phyloP scores from a whole-genome alignment of 805 yeast species.

The Suhomyces sp. region DNA sequence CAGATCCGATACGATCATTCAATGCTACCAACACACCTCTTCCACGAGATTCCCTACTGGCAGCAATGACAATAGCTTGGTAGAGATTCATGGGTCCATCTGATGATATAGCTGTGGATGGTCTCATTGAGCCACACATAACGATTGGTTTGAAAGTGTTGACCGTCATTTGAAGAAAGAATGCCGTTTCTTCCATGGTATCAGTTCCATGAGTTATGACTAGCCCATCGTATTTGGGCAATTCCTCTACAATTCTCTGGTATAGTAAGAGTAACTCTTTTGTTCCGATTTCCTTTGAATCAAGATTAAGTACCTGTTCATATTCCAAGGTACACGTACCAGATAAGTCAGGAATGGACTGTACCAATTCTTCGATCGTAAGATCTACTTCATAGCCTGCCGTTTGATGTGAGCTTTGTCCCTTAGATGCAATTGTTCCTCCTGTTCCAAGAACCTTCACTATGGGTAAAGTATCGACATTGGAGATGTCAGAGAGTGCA shows the following conservation, averaged over 20 bases:
- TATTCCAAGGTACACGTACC: slow-evolving; percentile 55
- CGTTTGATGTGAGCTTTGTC: slow-evolving; percentile 45
- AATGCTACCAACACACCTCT: slow-evolving; percentile 65
- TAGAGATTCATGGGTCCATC: slow-evolving; percentile 75
- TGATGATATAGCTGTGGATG: slow-evolving; percentile 65
- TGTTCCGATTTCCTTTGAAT: slow-evolving; percentile 57
- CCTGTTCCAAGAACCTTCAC: slow-evolving; percentile 58
- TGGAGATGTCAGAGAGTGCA: slow-evolving; percentile 13
- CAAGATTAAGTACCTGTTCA: slow-evolving; percentile 62
- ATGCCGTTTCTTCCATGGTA: slow-evolving; percentile 66
- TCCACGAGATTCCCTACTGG: slow-evolving; percentile 47
- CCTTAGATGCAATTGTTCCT: slow-evolving; percentile 60
- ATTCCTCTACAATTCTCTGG: slow-evolving; percentile 44
- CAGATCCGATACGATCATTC: slow-evolving; percentile 68
- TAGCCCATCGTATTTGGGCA: slow-evolving; percentile 52
- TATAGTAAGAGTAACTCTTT: slow-evolving; percentile 46
- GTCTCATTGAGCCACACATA: slow-evolving; percentile 74
- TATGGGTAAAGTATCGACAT: slow-evolving; percentile 23
- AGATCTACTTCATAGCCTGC: slow-evolving; percentile 56
- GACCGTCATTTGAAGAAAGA: slow-evolving; percentile 54
- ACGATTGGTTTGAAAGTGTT: slow-evolving; percentile 54
- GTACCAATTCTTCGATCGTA: slow-evolving; percentile 50
- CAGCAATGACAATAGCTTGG: slow-evolving; percentile 66
- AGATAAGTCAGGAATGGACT: slow-evolving; percentile 56
- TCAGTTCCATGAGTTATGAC: slow-evolving; percentile 75